These are phyloP conservation scores for Catunica adiposa DNA, from an alignment of 2,329 filamentous ascomycete species.

Conservation along the genomic window DNA sequence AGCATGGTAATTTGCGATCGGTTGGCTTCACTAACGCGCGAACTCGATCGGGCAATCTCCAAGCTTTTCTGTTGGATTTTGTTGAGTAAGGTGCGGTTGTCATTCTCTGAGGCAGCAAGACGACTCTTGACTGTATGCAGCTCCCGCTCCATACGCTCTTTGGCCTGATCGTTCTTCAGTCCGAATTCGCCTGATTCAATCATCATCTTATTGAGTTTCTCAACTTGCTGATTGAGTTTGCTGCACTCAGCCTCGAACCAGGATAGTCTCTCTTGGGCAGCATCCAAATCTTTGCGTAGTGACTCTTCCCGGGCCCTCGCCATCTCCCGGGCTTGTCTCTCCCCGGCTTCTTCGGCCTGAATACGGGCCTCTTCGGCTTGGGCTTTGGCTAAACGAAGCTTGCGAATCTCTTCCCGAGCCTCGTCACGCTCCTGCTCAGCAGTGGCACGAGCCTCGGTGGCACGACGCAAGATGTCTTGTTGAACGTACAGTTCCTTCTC, in stretches of 20 bases:
- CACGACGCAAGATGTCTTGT: constrained; percentile 75
- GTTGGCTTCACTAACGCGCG: constrained; percentile 68
- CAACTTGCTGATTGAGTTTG: constrained; percentile 62
- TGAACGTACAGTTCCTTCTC: constrained; percentile 96
- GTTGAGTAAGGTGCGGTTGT: constrained; percentile 87
- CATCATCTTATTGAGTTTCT: constrained; percentile 74
- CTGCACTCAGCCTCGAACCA: constrained; percentile 67
- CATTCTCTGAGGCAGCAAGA: constrained; percentile 81
- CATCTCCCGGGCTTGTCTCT: constrained; percentile 59
- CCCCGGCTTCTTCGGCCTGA: constrained; percentile 64
- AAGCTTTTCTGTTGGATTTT: constrained; percentile 95
- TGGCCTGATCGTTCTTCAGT: constrained; percentile 79
- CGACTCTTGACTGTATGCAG: constrained; percentile 81
- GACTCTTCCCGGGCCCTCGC: constrained; percentile 67
- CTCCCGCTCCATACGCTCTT: constrained; percentile 82
- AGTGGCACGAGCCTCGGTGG: constrained; percentile 61
- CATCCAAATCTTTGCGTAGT: constrained; percentile 64
- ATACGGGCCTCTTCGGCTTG: constrained; percentile 73
- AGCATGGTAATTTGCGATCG: constrained; percentile 59
- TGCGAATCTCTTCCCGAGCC: constrained; percentile 69
- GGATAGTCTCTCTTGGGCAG: constrained; percentile 56
- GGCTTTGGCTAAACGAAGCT: constrained; percentile 65
- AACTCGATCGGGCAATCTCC: constrained; percentile 82
- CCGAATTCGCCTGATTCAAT: constrained; percentile 80
- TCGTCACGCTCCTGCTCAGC: constrained; percentile 83